Evolutionary conservation across 1,284 basidiomycete genomes (phyloP), one percentile per base, ranked within the genome.

Genomic region (Anthracocystis setariae): DNA sequence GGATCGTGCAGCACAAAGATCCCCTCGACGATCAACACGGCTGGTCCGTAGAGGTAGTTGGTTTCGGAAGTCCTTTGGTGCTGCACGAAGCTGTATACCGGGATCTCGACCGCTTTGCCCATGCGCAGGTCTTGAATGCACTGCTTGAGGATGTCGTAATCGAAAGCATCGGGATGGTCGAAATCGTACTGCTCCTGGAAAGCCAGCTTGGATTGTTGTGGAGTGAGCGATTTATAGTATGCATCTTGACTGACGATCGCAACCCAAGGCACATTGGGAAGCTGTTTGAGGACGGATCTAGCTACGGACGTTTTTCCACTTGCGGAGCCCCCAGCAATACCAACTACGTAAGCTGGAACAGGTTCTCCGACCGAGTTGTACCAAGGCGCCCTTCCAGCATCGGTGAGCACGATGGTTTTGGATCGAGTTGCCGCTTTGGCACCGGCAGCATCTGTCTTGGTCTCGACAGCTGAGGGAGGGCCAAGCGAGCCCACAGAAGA

Each of bases 11-110:
- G 84, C 3, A 92, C 89, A 88, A 97, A 90, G 67, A 98, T 94
- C 3, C 95, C 95, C 80, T 98, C 94, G 20, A 91, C 90, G 67
- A 98, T 94, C 76, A 98, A 91, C 46, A 98, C 91, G n/a, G 91
- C 89, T 4, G 94, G 93, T 1, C 95, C 95, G 82, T 98, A 98
- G 0, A 98, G 86, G 84, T 98, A 96, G 78, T 92, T 91, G 32
- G 88, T 91, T 79, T 95, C 92, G 3, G 89, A 86, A 55, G 92
- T 84, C 33, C 95, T 87, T 80, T 97, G 93, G 84, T 98, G 95
- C 72, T 92, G 87, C 18, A 88, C 87, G 83, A 98, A 98, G 1
- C 93, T 95, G 84, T 98, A 98, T 9, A 95, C 88, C 0, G 95
- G 94, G 56, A 97, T 93, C 38, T 81, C 75, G 10, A 85, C 86